Evolutionary conservation across 2,329 filamentous ascomycete genomes (phyloP), one percentile per base, ranked within the genome.

Genomic region (Lasiodiplodia theobromae): DNA sequence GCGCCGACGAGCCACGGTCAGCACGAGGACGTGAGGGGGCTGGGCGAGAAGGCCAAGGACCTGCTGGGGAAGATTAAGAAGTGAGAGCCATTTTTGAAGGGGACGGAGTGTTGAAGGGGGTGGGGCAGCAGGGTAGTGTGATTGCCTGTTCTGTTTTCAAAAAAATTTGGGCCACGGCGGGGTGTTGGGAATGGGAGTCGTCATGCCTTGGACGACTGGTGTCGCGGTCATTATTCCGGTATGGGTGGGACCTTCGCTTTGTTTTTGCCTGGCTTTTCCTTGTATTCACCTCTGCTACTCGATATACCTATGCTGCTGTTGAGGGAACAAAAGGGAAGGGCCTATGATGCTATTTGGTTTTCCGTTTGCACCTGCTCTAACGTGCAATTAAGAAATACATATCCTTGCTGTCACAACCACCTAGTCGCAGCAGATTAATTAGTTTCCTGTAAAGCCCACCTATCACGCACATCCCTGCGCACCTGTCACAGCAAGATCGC

Each of bases 31-130:
- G 52, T 56, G 47, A 81, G 81, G 73, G 82, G 82, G 3, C 75
- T 86, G 58, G 79, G 86, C 8, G 84, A 86, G 64, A 86, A 85
- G 75, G 86, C 84, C 51, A 88, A 86, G 79, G 85, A 86, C 68
- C 77, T 84, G 68, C 71, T 86, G 69, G 77, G 77, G 25, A 77
- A 82, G 74, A 72, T 77, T 37, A 81, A 81, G 77, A 82, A 85
- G 74, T 78, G 18, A 64, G 21, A 23, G 31, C 31, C 8, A 34
- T 34, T 34, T 8, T 34, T 34, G 31, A 8, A 34, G 7, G 31
- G 31, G 31, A 34, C 31, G 31, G 31, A 8, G 31, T 34, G 31
- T 34, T 8, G 31, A 34, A 34, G 38, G 23, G 37, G 5, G 2
- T 14, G n/a, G 14, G 8, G 23, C 18, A 23, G 21, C 10, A n/a